Conservation (phyloP, 2,329 filamentous ascomycete species). For the Tolypocladium cylindrosporum region DNA sequence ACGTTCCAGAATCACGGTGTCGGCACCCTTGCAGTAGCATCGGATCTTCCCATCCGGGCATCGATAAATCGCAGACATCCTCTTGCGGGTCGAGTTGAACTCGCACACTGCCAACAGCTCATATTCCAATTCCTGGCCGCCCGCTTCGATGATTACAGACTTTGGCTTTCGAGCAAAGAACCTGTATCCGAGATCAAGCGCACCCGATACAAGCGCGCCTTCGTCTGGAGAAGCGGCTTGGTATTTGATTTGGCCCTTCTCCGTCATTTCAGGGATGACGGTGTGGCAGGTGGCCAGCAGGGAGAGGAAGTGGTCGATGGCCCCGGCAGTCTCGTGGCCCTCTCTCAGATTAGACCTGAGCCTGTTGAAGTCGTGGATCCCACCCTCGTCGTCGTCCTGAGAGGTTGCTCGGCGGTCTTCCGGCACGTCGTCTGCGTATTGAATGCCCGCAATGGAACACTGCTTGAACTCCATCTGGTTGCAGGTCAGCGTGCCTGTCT, state of each 20-base stretch:
- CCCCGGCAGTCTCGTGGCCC: slow-evolving; percentile 36
- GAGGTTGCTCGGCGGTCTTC: slow-evolving; percentile 77
- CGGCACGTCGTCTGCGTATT: slow-evolving; percentile 85
- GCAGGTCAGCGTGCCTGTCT: slow-evolving; percentile 94
- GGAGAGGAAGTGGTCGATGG: slow-evolving; percentile 72
- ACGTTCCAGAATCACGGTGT: slow-evolving; percentile 93
- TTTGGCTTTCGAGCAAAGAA: slow-evolving; percentile 87
- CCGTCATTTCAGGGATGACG: slow-evolving; percentile 83
- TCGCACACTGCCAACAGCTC: slow-evolving; percentile 95
- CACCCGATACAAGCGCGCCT: slow-evolving; percentile 90
- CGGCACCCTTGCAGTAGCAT: slow-evolving; percentile 91
- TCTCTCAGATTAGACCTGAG: slow-evolving; percentile 59
- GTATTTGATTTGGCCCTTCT: slow-evolving; percentile 84
- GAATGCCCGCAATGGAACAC: slow-evolving; percentile 83
- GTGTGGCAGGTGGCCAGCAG: slow-evolving; percentile 89
- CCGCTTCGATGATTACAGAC: slow-evolving; percentile 72
- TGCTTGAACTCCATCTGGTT: slow-evolving; percentile 99
- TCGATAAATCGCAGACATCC: slow-evolving; percentile 96
- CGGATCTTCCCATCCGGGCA: slow-evolving; percentile 93
- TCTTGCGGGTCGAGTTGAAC: slow-evolving; percentile 88
- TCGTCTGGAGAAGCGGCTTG: slow-evolving; percentile 97
- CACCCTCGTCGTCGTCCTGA: slow-evolving; percentile 73
- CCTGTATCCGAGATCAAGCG: slow-evolving; percentile 73
- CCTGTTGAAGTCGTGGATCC: slow-evolving; percentile 75
- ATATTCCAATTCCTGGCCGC: slow-evolving; percentile 67